Conservation (phyloP, 2,329 filamentous ascomycete species). For the Scolecobasidium constrictum region DNA sequence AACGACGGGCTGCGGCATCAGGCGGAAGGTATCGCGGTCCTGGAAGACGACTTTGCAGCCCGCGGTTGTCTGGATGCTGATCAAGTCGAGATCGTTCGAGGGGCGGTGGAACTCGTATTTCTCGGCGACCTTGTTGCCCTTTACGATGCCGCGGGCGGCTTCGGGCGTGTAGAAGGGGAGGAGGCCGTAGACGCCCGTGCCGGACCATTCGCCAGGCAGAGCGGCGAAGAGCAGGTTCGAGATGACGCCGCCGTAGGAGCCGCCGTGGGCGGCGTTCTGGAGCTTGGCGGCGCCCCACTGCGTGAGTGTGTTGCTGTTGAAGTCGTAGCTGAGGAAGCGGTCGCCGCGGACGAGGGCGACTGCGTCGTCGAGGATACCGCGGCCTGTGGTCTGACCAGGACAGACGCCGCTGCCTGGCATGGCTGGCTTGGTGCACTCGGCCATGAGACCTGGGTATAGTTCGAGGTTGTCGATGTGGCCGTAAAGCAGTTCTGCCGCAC, state of each 20-base stretch:
- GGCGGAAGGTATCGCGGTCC: conserved; percentile 37
- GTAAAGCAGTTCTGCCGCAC: conserved; percentile 9
- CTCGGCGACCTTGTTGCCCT: conserved; percentile 33
- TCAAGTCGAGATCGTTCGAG: conserved; percentile 28
- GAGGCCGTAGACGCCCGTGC: conserved; percentile 37
- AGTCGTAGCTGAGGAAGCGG: conserved; percentile 36
- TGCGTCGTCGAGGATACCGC: conserved; percentile 38
- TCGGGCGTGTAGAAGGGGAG: conserved; percentile 42
- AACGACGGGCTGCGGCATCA: conserved; percentile 34
- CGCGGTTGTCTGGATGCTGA: conserved; percentile 39
- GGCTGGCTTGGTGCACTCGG: conserved; percentile 10
- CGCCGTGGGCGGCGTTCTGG: conserved; percentile 21
- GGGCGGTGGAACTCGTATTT: conserved; percentile 36
- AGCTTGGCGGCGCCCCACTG: conserved; percentile 41
- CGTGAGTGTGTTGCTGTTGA: conserved; percentile 37
- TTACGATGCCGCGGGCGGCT: conserved; percentile 35
- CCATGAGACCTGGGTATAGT: conserved; percentile 10
- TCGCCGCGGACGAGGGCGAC: conserved; percentile 36
- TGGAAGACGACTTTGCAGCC: conserved; percentile 40
- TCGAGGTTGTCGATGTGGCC: conserved; percentile 10
- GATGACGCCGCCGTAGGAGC: conserved; percentile 37
- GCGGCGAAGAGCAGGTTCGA: conserved; percentile 31
- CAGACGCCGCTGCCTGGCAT: conserved; percentile 10
- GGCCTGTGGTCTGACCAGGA: conserved; percentile 31
- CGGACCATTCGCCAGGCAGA: conserved; percentile 36